phyloP scores from a whole-genome alignment of 1,139 yeast genomes.

The Geotrichum carabidarum region DNA sequence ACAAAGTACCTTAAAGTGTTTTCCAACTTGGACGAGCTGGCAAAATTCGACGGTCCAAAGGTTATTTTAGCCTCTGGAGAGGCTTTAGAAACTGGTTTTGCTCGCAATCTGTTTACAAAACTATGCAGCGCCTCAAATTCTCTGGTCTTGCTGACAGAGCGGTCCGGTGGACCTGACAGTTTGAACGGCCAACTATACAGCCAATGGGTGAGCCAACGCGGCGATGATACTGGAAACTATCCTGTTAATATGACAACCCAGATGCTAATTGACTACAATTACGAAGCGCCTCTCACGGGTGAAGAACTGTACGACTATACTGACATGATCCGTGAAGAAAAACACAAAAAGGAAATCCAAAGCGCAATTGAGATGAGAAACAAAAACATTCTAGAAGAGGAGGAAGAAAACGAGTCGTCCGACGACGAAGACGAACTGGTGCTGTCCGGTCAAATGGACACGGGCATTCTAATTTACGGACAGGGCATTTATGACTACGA shows the following conservation, averaged over 20 bases:
- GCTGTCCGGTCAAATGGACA: slow-evolving; percentile 31
- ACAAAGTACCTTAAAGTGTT: slow-evolving; percentile 50
- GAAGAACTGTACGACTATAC: slow-evolving; percentile 35
- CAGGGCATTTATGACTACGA: slow-evolving; percentile 53
- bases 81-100: slow-evolving; percentile 61
- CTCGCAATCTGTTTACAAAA: slow-evolving; percentile 53
- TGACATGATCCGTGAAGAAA: slow-evolving; percentile 33
- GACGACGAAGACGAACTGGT: slow-evolving; percentile 30
- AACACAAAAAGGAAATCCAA: slow-evolving; percentile 47
- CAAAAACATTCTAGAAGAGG: slow-evolving; percentile 49
- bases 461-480: slow-evolving; percentile 35
- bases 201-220: slow-evolving; percentile 47
- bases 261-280: slow-evolving; percentile 24
- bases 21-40: slow-evolving; percentile 54
- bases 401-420: slow-evolving; percentile 37
- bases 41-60: slow-evolving; percentile 60
- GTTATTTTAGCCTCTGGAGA: slow-evolving; percentile 77
- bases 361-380: slow-evolving; percentile 55
- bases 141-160: slow-evolving; percentile 71
- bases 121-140: slow-evolving; percentile 62
- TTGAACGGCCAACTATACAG: slow-evolving; percentile 46
- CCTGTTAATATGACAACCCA: slow-evolving; percentile 25
- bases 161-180: slow-evolving; percentile 40
- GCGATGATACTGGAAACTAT: slow-evolving; percentile 11
- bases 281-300: slow-evolving; percentile 36